Conservation (phyloP, 2,329 filamentous ascomycete genomes). For the Botrytis squamosa region DNA sequence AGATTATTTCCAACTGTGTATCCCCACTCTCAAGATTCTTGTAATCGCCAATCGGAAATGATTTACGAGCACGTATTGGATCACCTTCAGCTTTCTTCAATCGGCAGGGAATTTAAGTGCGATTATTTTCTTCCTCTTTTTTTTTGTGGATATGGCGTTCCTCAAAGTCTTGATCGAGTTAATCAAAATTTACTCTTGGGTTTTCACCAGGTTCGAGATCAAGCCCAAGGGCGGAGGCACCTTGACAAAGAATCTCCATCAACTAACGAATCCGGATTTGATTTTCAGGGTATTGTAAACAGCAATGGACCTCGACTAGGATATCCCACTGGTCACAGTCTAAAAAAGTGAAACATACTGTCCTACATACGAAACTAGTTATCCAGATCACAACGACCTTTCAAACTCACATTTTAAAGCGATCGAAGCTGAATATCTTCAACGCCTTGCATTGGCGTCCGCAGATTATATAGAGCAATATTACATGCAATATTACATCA, state of each 20-base stretch:
- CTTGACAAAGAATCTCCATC: too few species aligned
- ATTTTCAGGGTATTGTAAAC: background rate
- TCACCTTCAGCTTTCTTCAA: background rate
- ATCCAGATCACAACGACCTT: too few species aligned
- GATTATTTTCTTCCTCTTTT: background rate
- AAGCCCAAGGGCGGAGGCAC: too few species aligned
- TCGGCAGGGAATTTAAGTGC: background rate
- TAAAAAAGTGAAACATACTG: too few species aligned
- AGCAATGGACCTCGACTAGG: background rate
- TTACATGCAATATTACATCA: background rate
- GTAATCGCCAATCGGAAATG: background rate
- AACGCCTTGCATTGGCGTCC: too few species aligned
- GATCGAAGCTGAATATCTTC: too few species aligned
- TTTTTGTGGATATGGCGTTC: background rate
- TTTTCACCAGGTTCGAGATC: background rate
- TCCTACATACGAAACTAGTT: too few species aligned
- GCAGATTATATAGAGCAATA: background rate
- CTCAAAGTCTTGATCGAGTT: background rate
- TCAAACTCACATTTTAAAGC: too few species aligned
- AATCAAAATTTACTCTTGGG: background rate
- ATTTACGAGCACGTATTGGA: background rate
- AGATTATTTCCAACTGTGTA: background rate
- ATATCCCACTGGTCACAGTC: too few species aligned
- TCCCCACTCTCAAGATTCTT: background rate
- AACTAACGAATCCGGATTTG: too few species aligned